Evolutionary conservation across 805 yeast species (phyloP).

Genomic region (Geotrichum ghanense): DNA sequence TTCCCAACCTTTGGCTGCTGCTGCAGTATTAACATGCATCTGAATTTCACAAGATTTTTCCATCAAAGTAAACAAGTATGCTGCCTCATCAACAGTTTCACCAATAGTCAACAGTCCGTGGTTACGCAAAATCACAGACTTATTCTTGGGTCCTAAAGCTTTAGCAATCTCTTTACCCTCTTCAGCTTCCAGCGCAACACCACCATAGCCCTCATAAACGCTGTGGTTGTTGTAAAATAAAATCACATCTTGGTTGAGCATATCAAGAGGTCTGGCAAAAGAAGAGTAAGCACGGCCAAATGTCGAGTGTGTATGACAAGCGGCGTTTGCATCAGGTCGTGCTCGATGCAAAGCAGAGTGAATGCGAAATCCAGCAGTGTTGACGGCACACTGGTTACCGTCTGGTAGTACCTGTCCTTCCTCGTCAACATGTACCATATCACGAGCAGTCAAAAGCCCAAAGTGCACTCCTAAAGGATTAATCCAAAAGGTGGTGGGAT

Average conservation of each 20-base stretch:
- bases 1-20: constrained; percentile 32
- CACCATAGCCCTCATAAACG: constrained; percentile 63
- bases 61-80: constrained; percentile 49
- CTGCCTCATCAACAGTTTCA: constrained; percentile 62
- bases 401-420: constrained; percentile 53
- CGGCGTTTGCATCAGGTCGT: constrained; percentile 60
- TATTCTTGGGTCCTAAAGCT: constrained; percentile 45
- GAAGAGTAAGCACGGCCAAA: constrained; percentile 56
- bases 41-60: constrained; percentile 60
- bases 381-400: constrained; percentile 43
- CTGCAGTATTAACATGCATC: constrained; percentile 44
- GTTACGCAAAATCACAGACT: constrained; percentile 52
- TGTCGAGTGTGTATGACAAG: constrained; percentile 58
- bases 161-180: constrained; percentile 54
- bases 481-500: constrained; percentile 77
- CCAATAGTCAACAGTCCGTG: constrained; percentile 70
- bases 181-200: constrained; percentile 57
- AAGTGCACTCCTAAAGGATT: constrained; percentile 81
- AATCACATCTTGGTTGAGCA: constrained; percentile 74
- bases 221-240: constrained; percentile 52
- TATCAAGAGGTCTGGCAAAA: constrained; percentile 57
- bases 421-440: constrained; percentile 52
- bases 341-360: constrained; percentile 59
- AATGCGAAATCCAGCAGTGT: constrained; percentile 61
- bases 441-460: constrained; percentile 44